These are phyloP conservation scores for Phytophthora litchii DNA, from an alignment of 352 stramenopile species.

Conservation along the genomic window DNA sequence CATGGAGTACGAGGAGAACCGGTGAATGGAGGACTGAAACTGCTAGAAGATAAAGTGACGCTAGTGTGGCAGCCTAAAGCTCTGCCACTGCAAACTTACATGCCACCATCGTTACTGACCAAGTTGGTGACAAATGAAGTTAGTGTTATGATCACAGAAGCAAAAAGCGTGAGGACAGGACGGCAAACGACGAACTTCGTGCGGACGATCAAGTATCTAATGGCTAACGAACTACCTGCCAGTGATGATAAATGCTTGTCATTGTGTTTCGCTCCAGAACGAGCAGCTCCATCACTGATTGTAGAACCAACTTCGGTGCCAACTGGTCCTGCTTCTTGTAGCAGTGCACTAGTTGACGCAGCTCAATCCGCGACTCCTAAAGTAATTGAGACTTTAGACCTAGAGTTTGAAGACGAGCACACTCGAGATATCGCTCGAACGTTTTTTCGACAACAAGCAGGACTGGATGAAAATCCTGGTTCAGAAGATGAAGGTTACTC, in stretches of 20 bases:
- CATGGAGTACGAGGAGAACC: conserved; percentile 61
- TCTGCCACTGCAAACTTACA: conserved; percentile 16
- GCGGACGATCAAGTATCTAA: conserved; percentile 83
- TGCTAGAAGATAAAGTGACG: conserved; percentile 69
- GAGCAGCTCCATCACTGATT: neutral
- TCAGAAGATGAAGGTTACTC: conserved; percentile 27
- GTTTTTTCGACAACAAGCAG: conserved; percentile 66
- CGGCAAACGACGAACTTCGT: conserved; percentile 83
- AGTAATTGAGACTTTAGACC: conserved; percentile 55
- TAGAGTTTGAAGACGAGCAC: conserved; percentile 69
- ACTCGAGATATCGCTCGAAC: conserved; percentile 55
- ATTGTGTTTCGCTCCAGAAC: conserved; percentile 36
- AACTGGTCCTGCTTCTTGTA: neutral
- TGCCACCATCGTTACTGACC: conserved; percentile 24
- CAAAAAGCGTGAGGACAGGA: conserved; percentile 64
- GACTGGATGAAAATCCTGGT: conserved; percentile 47
- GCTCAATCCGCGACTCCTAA: neutral
- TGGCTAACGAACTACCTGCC: conserved; percentile 41
- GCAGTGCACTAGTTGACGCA: neutral
- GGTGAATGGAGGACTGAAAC: conserved; percentile 53
- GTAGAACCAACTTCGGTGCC: neutral
- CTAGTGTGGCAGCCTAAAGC: conserved; percentile 59
- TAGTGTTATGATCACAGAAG: conserved; percentile 50
- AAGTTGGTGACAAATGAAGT: conserved; percentile 28
- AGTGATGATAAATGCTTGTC: conserved; percentile 80